These are phyloP conservation scores for Drechslerella stenobrocha DNA, from an alignment of 2,329 filamentous ascomycete species.

Conservation along the genomic window DNA sequence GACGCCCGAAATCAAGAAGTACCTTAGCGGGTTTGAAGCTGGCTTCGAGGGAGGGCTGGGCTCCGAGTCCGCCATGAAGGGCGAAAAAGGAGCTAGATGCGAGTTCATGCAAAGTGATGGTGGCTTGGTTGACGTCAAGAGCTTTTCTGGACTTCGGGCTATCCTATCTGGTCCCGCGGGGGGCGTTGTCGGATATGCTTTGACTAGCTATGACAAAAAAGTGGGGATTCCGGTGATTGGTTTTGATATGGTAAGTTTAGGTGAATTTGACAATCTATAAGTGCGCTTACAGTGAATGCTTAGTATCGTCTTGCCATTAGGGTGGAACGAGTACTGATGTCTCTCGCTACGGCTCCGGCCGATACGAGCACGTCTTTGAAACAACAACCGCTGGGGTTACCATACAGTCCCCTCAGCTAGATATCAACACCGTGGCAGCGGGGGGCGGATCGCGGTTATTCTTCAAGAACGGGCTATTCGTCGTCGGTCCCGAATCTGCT, in stretches of 20 bases:
- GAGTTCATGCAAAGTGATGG: constrained; percentile 82
- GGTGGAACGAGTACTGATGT: constrained; percentile 91
- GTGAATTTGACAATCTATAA: constrained; percentile 18
- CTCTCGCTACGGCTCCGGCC: constrained; percentile 78
- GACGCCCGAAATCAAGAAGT: constrained; percentile 76
- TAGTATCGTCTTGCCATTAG: constrained; percentile 55
- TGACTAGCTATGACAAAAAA: constrained; percentile 82
- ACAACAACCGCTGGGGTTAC: constrained; percentile 93
- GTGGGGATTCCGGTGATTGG: constrained; percentile 86
- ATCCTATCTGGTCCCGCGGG: constrained; percentile 91
- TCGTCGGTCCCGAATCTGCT: constrained; percentile 86
- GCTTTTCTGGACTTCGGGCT: constrained; percentile 80
- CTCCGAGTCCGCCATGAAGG: constrained; percentile 70
- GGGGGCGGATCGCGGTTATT: constrained; percentile 83
- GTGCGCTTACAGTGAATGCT: constrained; percentile 46
- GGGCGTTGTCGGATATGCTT: constrained; percentile 87
- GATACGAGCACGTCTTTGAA: constrained; percentile 92
- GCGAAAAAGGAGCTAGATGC: constrained; percentile 73
- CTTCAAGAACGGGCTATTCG: constrained; percentile 85
- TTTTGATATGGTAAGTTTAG: constrained; percentile 73
- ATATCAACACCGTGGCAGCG: constrained; percentile 93
- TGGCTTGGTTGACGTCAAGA: constrained; percentile 71
- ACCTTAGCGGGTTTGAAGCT: constrained; percentile 73
- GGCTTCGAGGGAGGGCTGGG: constrained; percentile 82
- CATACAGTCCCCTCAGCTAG: constrained; percentile 86